Evolutionary conservation across 352 stramenopile species (phyloP), one percentile per base, ranked within the genome.

Genomic region (Phytophthora cajani): DNA sequence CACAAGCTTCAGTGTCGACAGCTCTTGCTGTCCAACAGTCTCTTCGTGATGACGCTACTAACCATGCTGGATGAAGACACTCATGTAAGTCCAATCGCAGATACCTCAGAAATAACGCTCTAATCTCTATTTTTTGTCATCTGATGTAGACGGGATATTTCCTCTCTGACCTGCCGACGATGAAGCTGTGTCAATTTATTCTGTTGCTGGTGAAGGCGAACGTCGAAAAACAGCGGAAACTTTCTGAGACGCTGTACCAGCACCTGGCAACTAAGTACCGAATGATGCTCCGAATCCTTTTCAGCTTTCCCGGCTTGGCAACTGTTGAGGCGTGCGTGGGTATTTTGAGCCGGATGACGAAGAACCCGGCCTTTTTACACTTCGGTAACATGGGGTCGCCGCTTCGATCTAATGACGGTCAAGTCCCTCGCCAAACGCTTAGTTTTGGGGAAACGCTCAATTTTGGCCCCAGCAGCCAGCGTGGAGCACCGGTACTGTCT

Each of bases 111-210:
- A 11, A 33, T 58, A 25, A 8, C 23, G 16, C 25, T 56, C 47
- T 80, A 57, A 74, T 27, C n/a, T 36, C 16, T 58, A 9, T 32
- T 32, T 11, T 64, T 40, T 59, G 46, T 59, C 47, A 19, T 63
- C 27, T 49, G 58, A 40, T 54, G 3, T 67, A 94, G 87, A 82
- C 80, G 6, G 77, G 82, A 38, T 69, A 67, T 33, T 91, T 84
- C 61, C 69, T 92, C n/a, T 84, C 84, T 2, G 85, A 93, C 58
- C 56, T 95, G 6, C 83, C 85, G 5, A 89, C 81, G 5, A 95
- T 95, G 87, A 92, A 91, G 51, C 57, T 93, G 46, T 91, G 82
- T 21, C 81, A 90, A 52, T 81, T 95, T n/a, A 78, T 93, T 32
- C 47, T 93, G n/a, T 50, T 72, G 33, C 62, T 95, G 27, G 73